Evolutionary conservation across 2,329 filamentous ascomycete genomes (phyloP), one percentile per base, ranked within the genome.

Genomic region (Nigrospora osmanthi): DNA sequence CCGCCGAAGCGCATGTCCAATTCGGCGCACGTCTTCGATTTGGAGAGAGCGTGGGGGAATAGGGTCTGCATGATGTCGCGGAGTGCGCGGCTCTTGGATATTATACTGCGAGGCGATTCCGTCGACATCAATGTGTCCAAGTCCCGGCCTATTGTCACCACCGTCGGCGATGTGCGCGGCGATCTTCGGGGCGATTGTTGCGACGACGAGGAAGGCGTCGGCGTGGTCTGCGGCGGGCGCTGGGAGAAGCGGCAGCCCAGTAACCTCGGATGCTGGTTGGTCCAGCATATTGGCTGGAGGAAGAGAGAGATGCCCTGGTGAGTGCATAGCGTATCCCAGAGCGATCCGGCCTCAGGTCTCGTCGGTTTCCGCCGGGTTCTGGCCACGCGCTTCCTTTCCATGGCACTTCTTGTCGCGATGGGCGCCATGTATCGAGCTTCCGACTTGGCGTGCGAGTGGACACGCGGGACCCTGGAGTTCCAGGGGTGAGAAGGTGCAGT

Each of bases 241-340:
- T 70, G 61, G 23, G 59, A 48, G 59, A 78, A 80, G 37, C 58
- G 58, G 14, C 65, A 71, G 19, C 67, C 68, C 6, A 80, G 71
- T 2, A 78, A 59, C 37, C 62, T 56, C 11, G 65, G 54, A 47
- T 81, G 77, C 1, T 65, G 46, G 44, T 79, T 75, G 14, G 71
- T 78, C 77, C 77, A 81, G 54, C 67, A 71, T 38, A 78, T 70
- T 2, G 77, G 77, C 23, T 69, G 66, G 40, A 75, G 59, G 47
- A 71, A 78, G 16, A 81, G 71, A 1, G 70, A 65, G 0, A 56
- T 59, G 37, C 73, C 70, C 32, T 67, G 58, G 53, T 80, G 55
- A 17, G 72, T 63, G 48, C 71, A 69, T 48, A 81, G 64, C 38
- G 76, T 64, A 48, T 75, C 73, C 53, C 71, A 73, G 17, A 81